phyloP scores from a whole-genome alignment of 2,329 filamentous ascomycete species.

The Alternaria sp. region DNA sequence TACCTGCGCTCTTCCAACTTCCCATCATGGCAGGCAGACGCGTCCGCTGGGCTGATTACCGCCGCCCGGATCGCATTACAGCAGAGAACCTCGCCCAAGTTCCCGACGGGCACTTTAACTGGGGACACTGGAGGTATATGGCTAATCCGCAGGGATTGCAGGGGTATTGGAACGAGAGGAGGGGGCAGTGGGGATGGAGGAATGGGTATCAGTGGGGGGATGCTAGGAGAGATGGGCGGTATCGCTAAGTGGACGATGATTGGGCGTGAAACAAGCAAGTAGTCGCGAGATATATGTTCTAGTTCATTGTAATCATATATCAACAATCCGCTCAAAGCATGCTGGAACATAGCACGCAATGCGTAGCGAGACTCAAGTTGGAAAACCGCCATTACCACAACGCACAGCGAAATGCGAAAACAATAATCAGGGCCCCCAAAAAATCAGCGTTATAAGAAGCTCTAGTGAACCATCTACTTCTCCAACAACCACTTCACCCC shows the following conservation, averaged over 20 bases:
- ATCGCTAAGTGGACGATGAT: not conserved
- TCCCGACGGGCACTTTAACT: not conserved
- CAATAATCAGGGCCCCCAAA: too few species aligned
- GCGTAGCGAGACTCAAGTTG: too few species aligned
- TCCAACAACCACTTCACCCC: slow-evolving; percentile 46
- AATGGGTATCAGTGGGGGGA: slow-evolving; percentile 1
- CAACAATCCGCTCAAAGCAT: too few species aligned
- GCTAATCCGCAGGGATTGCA: not conserved
- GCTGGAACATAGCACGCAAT: too few species aligned
- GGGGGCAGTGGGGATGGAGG: not conserved
- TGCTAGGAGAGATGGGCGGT: not conserved
- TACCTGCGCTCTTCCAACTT: not conserved
- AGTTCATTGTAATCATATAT: not conserved
- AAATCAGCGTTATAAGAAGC: too few species aligned
- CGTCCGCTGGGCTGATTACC: not conserved
- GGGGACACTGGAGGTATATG: slow-evolving; percentile 1
- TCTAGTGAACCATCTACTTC: not conserved
- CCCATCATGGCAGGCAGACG: not conserved
- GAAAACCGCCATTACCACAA: too few species aligned
- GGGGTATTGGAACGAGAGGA: not conserved
- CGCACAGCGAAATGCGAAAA: too few species aligned
- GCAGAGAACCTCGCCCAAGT: not conserved
- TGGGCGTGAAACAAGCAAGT: not conserved
- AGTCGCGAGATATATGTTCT: not conserved
- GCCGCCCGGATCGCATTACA: not conserved